phyloP scores from a whole-genome alignment of 176 grass and related monocot species.

The Metroxylon sagu region DNA sequence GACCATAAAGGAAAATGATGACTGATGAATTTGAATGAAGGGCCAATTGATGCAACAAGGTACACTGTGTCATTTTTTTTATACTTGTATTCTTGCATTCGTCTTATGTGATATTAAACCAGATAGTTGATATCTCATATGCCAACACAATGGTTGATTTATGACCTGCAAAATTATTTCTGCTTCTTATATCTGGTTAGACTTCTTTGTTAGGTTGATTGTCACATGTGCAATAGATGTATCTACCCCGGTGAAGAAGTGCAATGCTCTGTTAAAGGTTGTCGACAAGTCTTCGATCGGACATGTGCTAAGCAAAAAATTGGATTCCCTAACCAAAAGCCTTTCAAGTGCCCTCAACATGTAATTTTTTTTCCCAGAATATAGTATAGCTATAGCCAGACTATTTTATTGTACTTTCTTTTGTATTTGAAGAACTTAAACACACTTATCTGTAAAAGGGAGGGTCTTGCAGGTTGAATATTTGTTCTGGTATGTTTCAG shows the following conservation, averaged over 20 bases:
- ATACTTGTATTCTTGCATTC: too few relatives aligned
- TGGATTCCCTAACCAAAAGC: constrained; percentile 27
- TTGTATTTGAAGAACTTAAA: constrained; percentile 8
- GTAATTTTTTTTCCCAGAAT: constrained; percentile 34
- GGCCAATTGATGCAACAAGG: too few relatives aligned
- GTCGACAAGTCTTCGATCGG: constrained; percentile 44
- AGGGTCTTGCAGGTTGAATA: too few relatives aligned
- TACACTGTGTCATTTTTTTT: too few relatives aligned
- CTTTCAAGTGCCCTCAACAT: constrained; percentile 74
- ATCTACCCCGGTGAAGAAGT: constrained; percentile 61
- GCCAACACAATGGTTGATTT: constrained; percentile 4
- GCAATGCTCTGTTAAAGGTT: constrained; percentile 45
- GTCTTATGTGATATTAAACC: neutral
- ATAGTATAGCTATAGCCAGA: neutral
- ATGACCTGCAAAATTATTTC: constrained; percentile 5
- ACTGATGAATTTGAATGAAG: too few relatives aligned
- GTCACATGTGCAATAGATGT: constrained; percentile 46
- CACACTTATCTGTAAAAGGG: constrained; percentile 6
- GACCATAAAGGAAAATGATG: too few relatives aligned
- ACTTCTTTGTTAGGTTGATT: constrained; percentile 58
- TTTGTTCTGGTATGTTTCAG: constrained; percentile 2
- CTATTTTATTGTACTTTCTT: constrained; percentile 6
- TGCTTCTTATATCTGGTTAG: constrained; percentile 16
- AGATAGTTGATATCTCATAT: neutral
- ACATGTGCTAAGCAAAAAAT: constrained; percentile 37